These are phyloP conservation scores for Xylaria castorea DNA, from an alignment of 495 filamentous ascomycete species.

Conservation along the genomic window DNA sequence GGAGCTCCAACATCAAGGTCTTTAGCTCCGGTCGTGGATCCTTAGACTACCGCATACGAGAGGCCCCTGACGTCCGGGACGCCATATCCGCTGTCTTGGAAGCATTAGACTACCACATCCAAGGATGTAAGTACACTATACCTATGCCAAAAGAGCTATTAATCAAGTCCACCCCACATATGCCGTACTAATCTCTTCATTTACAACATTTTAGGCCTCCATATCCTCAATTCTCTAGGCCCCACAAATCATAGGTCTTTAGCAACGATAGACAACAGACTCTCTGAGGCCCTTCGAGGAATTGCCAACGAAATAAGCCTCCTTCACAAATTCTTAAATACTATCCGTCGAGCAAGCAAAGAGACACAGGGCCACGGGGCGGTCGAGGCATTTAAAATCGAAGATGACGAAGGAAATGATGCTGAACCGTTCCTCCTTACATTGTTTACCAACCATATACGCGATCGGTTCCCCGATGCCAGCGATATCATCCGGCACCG, in stretches of 20 bases:
- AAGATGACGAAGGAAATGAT: neutral
- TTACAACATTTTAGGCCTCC: too few species aligned
- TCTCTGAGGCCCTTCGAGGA: neutral
- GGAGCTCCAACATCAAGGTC: neutral
- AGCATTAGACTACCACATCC: conserved; percentile 3
- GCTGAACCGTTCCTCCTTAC: neutral
- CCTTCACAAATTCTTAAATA: neutral
- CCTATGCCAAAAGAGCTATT: too few species aligned
- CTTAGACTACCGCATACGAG: neutral
- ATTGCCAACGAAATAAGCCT: conserved; percentile 6
- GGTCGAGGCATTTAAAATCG: neutral
- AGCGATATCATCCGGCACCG: neutral
- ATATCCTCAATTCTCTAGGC: neutral
- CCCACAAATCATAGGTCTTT: neutral
- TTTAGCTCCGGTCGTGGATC: neutral
- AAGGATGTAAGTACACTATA: neutral
- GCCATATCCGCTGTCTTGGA: neutral
- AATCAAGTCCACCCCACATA: too few species aligned
- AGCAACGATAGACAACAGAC: neutral
- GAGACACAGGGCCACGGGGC: neutral
- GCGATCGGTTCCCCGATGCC: conserved; percentile 4
- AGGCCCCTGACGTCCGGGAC: neutral
- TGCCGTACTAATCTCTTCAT: too few species aligned
- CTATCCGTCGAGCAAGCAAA: conserved; percentile 7
- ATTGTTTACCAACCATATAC: neutral